Evolutionary conservation across 2,329 filamentous ascomycete species (phyloP).

Genomic region (Pseudogymnoascus sp.): DNA sequence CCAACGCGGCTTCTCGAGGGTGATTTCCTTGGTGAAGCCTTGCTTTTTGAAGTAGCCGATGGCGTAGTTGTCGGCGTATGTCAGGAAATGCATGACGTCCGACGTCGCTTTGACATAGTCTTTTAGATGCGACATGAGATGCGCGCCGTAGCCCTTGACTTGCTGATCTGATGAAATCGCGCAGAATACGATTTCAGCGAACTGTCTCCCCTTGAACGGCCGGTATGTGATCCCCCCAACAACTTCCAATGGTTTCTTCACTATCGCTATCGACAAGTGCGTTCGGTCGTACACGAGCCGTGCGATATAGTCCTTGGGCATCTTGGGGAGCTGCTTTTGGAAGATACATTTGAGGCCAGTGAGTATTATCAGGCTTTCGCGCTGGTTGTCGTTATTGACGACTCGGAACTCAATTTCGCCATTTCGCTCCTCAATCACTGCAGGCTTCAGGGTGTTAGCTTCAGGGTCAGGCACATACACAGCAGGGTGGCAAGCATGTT

Average conservation of each 20-base stretch:
- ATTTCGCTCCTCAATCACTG: constrained; percentile 85
- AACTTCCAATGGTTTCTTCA: constrained; percentile 94
- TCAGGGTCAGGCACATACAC: constrained; percentile 6
- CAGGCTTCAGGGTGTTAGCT: constrained; percentile 47
- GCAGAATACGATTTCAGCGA: constrained; percentile 98
- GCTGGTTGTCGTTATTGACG: constrained; percentile 88
- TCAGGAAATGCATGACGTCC: constrained; percentile 96
- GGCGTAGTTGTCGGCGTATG: constrained; percentile 97
- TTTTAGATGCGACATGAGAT: constrained; percentile 96
- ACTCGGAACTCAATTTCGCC: constrained; percentile 96
- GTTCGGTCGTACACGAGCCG: constrained; percentile 95
- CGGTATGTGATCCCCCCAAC: constrained; percentile 95
- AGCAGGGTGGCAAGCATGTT: background rate
- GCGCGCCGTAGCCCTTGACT: constrained; percentile 95
- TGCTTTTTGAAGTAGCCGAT: constrained; percentile 99
- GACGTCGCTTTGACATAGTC: constrained; percentile 97
- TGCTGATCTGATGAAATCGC: constrained; percentile 97
- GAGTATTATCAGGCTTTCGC: constrained; percentile 85
- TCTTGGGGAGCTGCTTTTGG: constrained; percentile 96
- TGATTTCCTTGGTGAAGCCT: constrained; percentile 97
- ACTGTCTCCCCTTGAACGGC: constrained; percentile 82
- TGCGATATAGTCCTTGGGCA: constrained; percentile 99
- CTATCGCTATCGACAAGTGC: constrained; percentile 91
- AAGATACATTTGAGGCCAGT: constrained; percentile 97
- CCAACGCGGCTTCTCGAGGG: constrained; percentile 80